These are phyloP conservation scores for Leccinum obscurum DNA, from an alignment of 768 basidiomycete genomes.

Conservation along the genomic window DNA sequence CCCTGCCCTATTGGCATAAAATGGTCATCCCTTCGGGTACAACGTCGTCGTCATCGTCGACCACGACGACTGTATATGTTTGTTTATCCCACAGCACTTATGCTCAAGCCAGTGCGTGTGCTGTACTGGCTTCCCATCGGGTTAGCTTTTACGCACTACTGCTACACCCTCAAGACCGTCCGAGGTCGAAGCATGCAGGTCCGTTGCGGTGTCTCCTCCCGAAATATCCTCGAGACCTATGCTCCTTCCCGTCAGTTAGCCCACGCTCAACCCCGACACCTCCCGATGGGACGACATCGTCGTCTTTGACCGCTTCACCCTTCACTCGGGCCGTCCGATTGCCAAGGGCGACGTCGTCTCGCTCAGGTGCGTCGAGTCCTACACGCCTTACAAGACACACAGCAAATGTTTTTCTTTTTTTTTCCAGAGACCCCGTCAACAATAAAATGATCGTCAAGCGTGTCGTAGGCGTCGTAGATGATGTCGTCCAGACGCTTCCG, in stretches of 20 bases:
- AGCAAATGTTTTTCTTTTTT: neutral
- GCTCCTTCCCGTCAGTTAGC: constrained; percentile 45
- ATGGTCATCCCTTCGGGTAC: too few relatives aligned
- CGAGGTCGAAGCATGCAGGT: constrained; percentile 78
- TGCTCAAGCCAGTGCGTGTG: constrained; percentile 16
- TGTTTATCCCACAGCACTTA: neutral
- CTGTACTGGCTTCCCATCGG: constrained; percentile 62
- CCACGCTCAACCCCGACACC: constrained; percentile 72
- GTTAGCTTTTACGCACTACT: constrained; percentile 48
- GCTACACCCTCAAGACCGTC: constrained; percentile 53
- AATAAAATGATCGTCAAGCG: constrained; percentile 61
- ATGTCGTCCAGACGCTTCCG: constrained; percentile 64
- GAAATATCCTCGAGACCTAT: neutral
- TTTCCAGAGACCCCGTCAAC: constrained; percentile 59
- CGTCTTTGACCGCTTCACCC: constrained; percentile 56
- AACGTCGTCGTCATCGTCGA: neutral
- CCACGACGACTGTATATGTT: neutral
- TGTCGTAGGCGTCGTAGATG: constrained; percentile 62
- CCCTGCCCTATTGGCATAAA: neutral
- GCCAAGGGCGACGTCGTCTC: constrained; percentile 65
- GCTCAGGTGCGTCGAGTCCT: constrained; percentile 43
- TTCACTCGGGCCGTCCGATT: constrained; percentile 38
- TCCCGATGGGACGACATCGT: constrained; percentile 62
- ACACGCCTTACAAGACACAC: neutral
- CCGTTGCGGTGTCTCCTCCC: constrained; percentile 10